phyloP scores from a whole-genome alignment of 192 early-diverging fungal genomes.

The Podila epicladia region DNA sequence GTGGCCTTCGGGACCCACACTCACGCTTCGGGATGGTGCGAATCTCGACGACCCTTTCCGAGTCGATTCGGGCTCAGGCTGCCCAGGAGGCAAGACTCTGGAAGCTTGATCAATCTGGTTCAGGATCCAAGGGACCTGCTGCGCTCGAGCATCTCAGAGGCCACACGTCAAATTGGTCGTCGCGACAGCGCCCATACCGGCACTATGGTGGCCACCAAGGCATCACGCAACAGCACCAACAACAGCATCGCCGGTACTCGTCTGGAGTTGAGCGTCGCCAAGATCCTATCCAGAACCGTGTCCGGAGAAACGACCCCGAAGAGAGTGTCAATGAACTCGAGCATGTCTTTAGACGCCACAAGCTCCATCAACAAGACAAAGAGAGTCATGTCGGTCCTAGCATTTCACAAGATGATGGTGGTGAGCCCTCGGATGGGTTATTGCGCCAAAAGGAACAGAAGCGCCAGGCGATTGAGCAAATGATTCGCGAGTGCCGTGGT shows the following conservation, averaged over 20 bases:
- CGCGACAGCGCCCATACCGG: neutral
- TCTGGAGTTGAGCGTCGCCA: slow-evolving; percentile 21
- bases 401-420: neutral
- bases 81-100: slow-evolving; percentile 34
- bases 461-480: slow-evolving; percentile 32
- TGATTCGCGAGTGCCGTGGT: slow-evolving; percentile 43
- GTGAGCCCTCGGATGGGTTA: neutral
- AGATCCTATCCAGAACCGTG: slow-evolving; percentile 15
- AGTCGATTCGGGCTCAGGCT: slow-evolving; percentile 42
- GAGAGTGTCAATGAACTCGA: slow-evolving; percentile 16
- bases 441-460: slow-evolving; percentile 20
- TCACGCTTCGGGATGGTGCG: slow-evolving; percentile 32
- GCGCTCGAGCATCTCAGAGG: slow-evolving; percentile 34
- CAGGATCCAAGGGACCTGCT: slow-evolving; percentile 36
- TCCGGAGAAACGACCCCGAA: neutral
- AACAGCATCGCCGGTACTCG: neutral
- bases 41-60: slow-evolving; percentile 36
- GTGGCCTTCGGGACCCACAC: neutral
- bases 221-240: slow-evolving; percentile 3
- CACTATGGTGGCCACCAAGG: slow-evolving; percentile 4
- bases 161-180: neutral
- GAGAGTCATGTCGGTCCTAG: neutral
- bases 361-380: neutral
- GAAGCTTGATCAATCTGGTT: slow-evolving; percentile 5
- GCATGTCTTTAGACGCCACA: slow-evolving; percentile 17